Conservation (phyloP, 164 flowering plant species). For the Houttuynia cordata region DNA sequence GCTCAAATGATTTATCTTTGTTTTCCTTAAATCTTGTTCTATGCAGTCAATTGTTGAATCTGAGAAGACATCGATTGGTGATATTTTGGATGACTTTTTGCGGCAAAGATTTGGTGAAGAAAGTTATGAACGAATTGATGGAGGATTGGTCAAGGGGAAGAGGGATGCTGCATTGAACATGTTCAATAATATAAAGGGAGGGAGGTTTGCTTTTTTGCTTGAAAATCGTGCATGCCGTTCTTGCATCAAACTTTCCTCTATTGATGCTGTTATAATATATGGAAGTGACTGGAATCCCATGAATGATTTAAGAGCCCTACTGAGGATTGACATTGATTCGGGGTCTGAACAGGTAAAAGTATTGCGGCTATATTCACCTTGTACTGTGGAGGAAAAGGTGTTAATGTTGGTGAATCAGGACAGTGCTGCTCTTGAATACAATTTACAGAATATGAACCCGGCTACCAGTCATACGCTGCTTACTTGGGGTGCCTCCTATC, state of each 20-base stretch:
- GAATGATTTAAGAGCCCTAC: constrained; percentile 61
- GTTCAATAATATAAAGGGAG: constrained; percentile 51
- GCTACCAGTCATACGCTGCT: constrained; percentile 42
- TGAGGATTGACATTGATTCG: constrained; percentile 51
- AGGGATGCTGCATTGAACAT: constrained; percentile 52
- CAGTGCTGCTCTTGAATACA: constrained; percentile 23
- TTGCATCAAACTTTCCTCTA: constrained; percentile 57
- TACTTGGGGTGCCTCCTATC: constrained; percentile 65
- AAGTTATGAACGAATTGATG: constrained; percentile 74
- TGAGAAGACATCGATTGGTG: constrained; percentile 34
- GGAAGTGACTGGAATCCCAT: constrained; percentile 76
- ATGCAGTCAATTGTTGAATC: constrained; percentile 46
- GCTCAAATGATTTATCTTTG: too few species aligned
- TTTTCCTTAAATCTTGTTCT: constrained; percentile 1
- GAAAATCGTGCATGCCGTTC: constrained; percentile 73
- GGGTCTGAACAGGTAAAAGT: constrained; percentile 41
- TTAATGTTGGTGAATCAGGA: constrained; percentile 46
- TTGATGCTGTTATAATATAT: constrained; percentile 56
- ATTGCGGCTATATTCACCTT: constrained; percentile 63
- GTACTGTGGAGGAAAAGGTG: constrained; percentile 71
- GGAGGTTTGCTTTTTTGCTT: constrained; percentile 62
- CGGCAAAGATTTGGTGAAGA: constrained; percentile 62
- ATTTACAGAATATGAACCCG: constrained; percentile 26
- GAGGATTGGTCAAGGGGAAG: constrained; percentile 26
- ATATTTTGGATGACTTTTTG: constrained; percentile 73